phyloP scores from a whole-genome alignment of 2,329 filamentous ascomycete genomes.

The Sarocladium oryzae region DNA sequence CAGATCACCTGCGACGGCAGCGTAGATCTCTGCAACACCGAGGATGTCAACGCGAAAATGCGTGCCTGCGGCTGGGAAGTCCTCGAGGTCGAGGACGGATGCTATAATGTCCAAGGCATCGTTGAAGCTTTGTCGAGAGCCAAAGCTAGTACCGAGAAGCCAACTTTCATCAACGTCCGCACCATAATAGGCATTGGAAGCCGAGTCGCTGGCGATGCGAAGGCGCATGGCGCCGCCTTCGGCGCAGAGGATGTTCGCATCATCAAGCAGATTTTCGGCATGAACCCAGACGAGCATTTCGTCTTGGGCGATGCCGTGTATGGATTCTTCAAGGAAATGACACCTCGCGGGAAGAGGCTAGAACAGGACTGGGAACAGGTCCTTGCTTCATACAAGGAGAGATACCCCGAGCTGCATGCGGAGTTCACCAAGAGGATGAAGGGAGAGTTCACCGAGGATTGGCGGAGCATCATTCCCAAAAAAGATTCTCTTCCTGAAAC shows the following conservation, averaged over 20 bases:
- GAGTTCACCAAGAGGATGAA: constrained; percentile 42
- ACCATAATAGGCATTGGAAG: constrained; percentile 51
- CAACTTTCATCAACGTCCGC: constrained; percentile 51
- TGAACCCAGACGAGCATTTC: constrained; percentile 29
- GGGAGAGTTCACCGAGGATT: constrained; percentile 41
- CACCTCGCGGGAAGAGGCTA: constrained; percentile 34
- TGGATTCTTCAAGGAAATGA: constrained; percentile 41
- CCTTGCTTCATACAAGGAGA: constrained; percentile 33
- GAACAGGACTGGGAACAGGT: constrained; percentile 41
- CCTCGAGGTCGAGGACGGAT: constrained; percentile 46
- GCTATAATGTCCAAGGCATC: constrained; percentile 36
- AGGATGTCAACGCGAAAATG: constrained; percentile 54
- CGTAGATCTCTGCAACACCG: constrained; percentile 45
- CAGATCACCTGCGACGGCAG: constrained; percentile 53
- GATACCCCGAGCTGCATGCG: constrained; percentile 41
- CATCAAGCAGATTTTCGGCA: constrained; percentile 26
- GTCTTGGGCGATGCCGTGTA: constrained; percentile 38
- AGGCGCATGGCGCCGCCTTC: constrained; percentile 52
- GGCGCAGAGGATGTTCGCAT: constrained; percentile 44
- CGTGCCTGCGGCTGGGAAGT: constrained; percentile 49
- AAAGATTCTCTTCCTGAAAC: constrained; percentile 36
- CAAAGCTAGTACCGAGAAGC: constrained; percentile 37
- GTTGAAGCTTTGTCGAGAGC: constrained; percentile 40
- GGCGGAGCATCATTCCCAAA: constrained; percentile 40
- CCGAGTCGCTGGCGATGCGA: constrained; percentile 40